Evolutionary conservation across 768 basidiomycete species (phyloP).

Genomic region (Russula ochroleuca): DNA sequence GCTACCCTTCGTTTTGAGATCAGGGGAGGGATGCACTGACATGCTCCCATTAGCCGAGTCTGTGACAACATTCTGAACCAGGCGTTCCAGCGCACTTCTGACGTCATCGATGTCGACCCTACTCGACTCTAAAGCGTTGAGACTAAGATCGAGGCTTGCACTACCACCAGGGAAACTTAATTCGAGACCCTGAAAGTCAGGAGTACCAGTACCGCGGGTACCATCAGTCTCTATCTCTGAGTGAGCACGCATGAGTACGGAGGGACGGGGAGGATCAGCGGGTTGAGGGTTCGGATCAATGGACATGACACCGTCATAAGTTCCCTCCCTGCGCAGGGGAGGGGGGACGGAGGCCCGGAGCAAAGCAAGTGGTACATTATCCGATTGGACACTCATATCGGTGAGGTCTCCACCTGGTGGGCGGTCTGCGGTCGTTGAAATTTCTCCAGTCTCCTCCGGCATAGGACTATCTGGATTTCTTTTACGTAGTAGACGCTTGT

Average conservation of each 20-base stretch:
- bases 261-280: constrained; percentile 36
- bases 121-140: constrained; percentile 15
- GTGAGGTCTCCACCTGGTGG: constrained; percentile 2
- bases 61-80: constrained; percentile 37
- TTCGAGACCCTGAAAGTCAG: constrained; percentile 29
- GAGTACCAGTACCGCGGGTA: constrained; percentile 13
- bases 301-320: constrained; percentile 36
- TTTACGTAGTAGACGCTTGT: constrained; percentile 44
- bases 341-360: neutral
- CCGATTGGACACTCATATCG: constrained; percentile 1
- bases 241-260: constrained; percentile 29
- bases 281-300: constrained; percentile 35
- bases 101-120: constrained; percentile 36
- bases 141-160: constrained; percentile 16
- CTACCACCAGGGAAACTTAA: constrained; percentile 25
- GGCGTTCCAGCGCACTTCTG: constrained; percentile 40
- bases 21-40: constrained; percentile 13
- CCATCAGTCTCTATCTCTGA: constrained; percentile 27
- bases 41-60: constrained; percentile 16
- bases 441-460: constrained; percentile 21
- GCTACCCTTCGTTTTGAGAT: constrained; percentile 26
- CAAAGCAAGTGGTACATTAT: constrained; percentile 1
- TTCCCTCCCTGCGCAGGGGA: constrained; percentile 26
- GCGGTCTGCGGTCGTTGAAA: neutral
- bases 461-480: constrained; percentile 44